Evolutionary conservation across 495 filamentous ascomycete genomes (phyloP).

Genomic region (Evernia prunastri): DNA sequence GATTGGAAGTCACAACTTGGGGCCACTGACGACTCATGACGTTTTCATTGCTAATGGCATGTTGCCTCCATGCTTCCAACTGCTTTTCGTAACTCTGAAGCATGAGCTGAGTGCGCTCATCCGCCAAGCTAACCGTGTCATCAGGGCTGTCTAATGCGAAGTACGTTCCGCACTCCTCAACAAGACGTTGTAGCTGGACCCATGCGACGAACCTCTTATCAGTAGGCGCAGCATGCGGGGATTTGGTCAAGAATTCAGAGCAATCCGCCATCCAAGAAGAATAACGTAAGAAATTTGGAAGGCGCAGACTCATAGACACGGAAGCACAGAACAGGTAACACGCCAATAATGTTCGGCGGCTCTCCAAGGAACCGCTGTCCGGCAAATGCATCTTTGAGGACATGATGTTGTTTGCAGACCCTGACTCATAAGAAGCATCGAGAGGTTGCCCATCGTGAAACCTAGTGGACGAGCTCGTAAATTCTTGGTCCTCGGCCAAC

Average conservation of each 20-base stretch:
- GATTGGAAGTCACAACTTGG: too few species aligned
- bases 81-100: slow-evolving; percentile 32
- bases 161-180: slow-evolving; percentile 30
- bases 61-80: slow-evolving; percentile 29
- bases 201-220: slow-evolving; percentile 44
- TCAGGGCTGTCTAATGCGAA: slow-evolving; percentile 34
- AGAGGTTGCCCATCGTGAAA: background rate
- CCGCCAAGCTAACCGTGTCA: slow-evolving; percentile 29
- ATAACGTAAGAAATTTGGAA: slow-evolving; percentile 69
- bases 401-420: background rate
- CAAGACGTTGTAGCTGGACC: slow-evolving; percentile 31
- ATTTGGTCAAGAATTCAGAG: slow-evolving; percentile 58
- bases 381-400: slow-evolving; percentile 40
- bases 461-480: background rate
- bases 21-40: slow-evolving; percentile 24
- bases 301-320: slow-evolving; percentile 64
- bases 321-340: slow-evolving; percentile 60
- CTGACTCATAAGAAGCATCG: background rate
- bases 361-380: slow-evolving; percentile 51
- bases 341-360: slow-evolving; percentile 60
- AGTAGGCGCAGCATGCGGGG: slow-evolving; percentile 57
- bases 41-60: slow-evolving; percentile 14
- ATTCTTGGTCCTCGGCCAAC: background rate
- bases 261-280: slow-evolving; percentile 71
- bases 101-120: slow-evolving; percentile 32